A percentile compares a stretch with the other conserved stretches of the same genome.
These are phyloP conservation scores for Yamadazyma aaseri DNA, from an alignment of 1,139 yeast species.

Conservation along the genomic window DNA sequence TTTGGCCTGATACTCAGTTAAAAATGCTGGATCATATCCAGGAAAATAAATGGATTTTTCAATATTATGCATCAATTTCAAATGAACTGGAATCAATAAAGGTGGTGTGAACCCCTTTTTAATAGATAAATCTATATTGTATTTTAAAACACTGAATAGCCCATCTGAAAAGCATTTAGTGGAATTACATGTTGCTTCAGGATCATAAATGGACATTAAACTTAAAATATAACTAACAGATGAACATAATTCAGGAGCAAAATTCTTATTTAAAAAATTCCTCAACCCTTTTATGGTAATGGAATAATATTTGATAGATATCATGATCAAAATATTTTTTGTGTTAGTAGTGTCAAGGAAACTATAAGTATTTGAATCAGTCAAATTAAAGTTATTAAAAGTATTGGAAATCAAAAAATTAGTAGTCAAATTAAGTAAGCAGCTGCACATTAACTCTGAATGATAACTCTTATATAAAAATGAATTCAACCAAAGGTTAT, in stretches of 20 bases:
- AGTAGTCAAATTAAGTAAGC: slow-evolving; percentile 40
- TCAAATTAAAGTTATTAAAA: slow-evolving; percentile 21
- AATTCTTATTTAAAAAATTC: slow-evolving; percentile 26
- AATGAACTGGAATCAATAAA: slow-evolving; percentile 30
- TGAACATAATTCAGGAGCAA: slow-evolving; percentile 35
- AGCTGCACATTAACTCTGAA: slow-evolving; percentile 34
- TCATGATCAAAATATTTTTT: slow-evolving; percentile 27
- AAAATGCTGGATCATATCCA: slow-evolving; percentile 33
- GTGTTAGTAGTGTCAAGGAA: slow-evolving; percentile 18
- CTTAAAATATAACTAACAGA: slow-evolving; percentile 40
- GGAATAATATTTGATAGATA: slow-evolving; percentile 38
- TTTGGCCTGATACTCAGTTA: slow-evolving; percentile 28
- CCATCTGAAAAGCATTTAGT: slow-evolving; percentile 44
- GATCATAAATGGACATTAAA: slow-evolving; percentile 45
- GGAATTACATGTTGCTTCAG: slow-evolving; percentile 42
- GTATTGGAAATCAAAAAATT: slow-evolving; percentile 39
- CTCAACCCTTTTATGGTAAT: slow-evolving; percentile 37
- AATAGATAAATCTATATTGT: slow-evolving; percentile 25
- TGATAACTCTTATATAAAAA: slow-evolving; percentile 27
- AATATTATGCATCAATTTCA: slow-evolving; percentile 38
- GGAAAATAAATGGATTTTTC: slow-evolving; percentile 39
- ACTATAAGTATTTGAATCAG: slow-evolving; percentile 13
- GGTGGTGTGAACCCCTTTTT: slow-evolving; percentile 21
- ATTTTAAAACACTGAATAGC: slow-evolving; percentile 35
- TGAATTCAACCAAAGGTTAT: slow-evolving; percentile 35